These are phyloP conservation scores for Mediolabrus comicus DNA, from an alignment of 108 stramenopile genomes.

Conservation along the genomic window DNA sequence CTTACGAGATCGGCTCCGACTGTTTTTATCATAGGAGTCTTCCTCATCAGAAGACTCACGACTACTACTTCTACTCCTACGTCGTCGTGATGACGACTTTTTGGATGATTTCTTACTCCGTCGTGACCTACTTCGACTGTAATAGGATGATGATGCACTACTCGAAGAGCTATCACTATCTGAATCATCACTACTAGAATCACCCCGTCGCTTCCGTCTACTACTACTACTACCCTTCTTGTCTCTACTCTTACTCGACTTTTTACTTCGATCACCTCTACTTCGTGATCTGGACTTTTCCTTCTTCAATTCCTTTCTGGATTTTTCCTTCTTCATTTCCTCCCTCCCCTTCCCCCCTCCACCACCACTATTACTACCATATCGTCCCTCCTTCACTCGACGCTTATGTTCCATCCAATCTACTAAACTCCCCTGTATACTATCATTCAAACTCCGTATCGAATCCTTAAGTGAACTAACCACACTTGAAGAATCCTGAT, in stretches of 20 bases:
- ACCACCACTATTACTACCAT: not conserved
- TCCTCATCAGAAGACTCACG: not conserved
- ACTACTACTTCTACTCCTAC: not conserved
- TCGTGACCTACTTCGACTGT: not conserved
- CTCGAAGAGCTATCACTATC: not conserved
- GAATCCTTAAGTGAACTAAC: conserved; percentile 9
- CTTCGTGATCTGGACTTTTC: not conserved
- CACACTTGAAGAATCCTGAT: not conserved
- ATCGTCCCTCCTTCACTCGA: not conserved
- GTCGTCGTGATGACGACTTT: not conserved
- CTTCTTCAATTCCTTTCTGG: not conserved
- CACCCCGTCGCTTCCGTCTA: not conserved
- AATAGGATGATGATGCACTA: not conserved
- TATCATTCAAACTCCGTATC: conserved; percentile 14
- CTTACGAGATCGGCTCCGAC: no score
- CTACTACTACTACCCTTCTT: not conserved
- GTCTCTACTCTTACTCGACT: conserved; percentile 1
- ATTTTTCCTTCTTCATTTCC: conserved; percentile 7
- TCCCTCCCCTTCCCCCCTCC: conserved; percentile 5
- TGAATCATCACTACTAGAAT: not conserved
- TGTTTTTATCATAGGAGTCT: not conserved
- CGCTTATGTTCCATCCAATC: not conserved
- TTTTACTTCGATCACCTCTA: not conserved
- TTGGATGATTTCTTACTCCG: not conserved
- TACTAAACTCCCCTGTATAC: conserved; percentile 13